Evolutionary conservation across 441 rosid genomes (phyloP).

Genomic region (Gossypium gossypioides): DNA sequence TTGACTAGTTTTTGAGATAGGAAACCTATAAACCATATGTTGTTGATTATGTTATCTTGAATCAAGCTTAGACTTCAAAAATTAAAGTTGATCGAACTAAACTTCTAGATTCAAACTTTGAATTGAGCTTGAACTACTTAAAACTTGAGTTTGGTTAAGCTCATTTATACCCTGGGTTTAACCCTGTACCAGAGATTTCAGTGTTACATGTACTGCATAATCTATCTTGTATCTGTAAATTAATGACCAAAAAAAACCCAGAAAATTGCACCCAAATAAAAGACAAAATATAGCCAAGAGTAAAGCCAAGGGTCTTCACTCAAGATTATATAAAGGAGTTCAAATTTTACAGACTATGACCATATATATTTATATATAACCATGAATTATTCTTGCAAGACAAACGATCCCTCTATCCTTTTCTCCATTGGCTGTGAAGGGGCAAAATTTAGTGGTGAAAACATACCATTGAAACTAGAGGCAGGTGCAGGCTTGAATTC

Average conservation of each 20-base stretch:
- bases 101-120: too few relatives aligned
- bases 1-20: too few relatives aligned
- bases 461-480: constrained; percentile 40
- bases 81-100: too few relatives aligned
- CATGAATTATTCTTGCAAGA: constrained; percentile 47
- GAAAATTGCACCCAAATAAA: background rate
- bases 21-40: too few relatives aligned
- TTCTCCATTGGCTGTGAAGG: constrained; percentile 42
- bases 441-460: constrained; percentile 51
- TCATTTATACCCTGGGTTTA: too few relatives aligned
- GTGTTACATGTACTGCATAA: background rate
- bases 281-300: background rate
- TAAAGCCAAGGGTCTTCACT: background rate
- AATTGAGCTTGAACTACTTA: too few relatives aligned
- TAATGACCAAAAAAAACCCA: background rate
- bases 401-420: constrained; percentile 72
- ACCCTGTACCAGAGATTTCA: too few relatives aligned
- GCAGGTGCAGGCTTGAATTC: constrained; percentile 76
- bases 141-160: too few relatives aligned
- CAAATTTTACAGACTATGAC: background rate
- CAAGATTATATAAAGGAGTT: background rate
- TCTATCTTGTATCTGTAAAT: background rate
- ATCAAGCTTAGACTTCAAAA: too few relatives aligned
- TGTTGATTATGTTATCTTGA: too few relatives aligned
- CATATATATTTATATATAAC: background rate